phyloP scores from a whole-genome alignment of 2,329 filamentous ascomycete genomes.

The Scytalidium lignicola region DNA sequence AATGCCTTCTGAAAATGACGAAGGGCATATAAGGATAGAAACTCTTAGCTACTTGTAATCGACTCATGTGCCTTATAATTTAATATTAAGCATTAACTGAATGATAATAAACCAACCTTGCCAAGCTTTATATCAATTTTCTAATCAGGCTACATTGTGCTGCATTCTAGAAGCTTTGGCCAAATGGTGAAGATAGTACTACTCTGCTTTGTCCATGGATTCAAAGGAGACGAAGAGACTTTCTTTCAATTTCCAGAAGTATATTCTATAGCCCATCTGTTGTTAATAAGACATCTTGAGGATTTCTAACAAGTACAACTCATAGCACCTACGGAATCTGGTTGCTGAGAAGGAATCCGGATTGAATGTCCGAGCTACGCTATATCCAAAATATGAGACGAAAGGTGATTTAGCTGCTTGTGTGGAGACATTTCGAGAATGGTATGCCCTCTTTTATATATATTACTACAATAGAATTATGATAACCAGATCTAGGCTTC shows the following conservation, averaged over 20 bases:
- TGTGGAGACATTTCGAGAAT: slow-evolving; percentile 49
- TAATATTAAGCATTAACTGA: too few relatives aligned
- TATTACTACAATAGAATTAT: neutral
- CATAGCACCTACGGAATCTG: slow-evolving; percentile 50
- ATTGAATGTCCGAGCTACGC: slow-evolving; percentile 53
- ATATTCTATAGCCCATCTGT: neutral
- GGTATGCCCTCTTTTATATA: slow-evolving; percentile 26
- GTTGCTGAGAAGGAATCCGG: slow-evolving; percentile 55
- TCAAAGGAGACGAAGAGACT: slow-evolving; percentile 66
- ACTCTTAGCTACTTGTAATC: too few relatives aligned
- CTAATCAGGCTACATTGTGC: too few relatives aligned
- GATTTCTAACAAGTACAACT: neutral
- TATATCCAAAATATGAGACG: slow-evolving; percentile 71
- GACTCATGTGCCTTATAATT: too few relatives aligned
- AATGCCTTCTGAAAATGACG: neutral
- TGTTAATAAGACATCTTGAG: neutral
- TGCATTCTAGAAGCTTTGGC: slow-evolving; percentile 2
- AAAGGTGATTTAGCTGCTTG: slow-evolving; percentile 57
- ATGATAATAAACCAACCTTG: too few relatives aligned
- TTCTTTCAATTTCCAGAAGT: slow-evolving; percentile 61
- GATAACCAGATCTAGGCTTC: slow-evolving; percentile 52
- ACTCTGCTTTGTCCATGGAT: slow-evolving; percentile 71
- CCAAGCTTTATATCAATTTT: too few relatives aligned
- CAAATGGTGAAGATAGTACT: slow-evolving; percentile 56
- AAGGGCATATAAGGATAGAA: neutral